Percentiles rank a stretch among this genome's conserved stretches.
phyloP scores from a whole-genome alignment of 345 rosid species.

The Hibiscus trionum region DNA sequence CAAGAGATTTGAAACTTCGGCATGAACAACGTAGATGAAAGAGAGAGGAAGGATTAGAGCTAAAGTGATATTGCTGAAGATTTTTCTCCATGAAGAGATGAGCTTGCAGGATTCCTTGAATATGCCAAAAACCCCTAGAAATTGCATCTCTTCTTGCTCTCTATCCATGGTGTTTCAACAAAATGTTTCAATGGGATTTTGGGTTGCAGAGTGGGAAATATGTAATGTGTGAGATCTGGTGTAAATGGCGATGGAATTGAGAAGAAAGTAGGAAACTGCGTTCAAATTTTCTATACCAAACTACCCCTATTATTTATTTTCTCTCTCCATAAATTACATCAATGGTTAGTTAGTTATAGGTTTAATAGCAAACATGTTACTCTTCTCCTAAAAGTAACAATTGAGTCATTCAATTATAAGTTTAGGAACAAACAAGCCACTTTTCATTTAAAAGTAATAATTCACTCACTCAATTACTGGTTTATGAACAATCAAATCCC shows the following conservation, averaged over 20 bases:
- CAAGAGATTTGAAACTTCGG: slow-evolving; percentile 27
- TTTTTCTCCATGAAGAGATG: slow-evolving; percentile 32
- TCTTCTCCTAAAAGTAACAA: too few relatives aligned
- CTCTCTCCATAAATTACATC: neutral
- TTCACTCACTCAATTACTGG: too few relatives aligned
- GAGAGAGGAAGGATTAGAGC: slow-evolving; percentile 48
- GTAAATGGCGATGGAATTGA: neutral
- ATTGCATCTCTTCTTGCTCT: slow-evolving; percentile 57
- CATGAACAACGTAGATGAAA: slow-evolving; percentile 43
- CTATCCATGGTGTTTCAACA: slow-evolving; percentile 30
- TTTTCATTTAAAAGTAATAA: too few relatives aligned
- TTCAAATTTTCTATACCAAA: neutral
- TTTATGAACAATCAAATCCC: too few relatives aligned
- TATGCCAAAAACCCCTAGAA: slow-evolving; percentile 38
- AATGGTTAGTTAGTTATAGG: too few relatives aligned
- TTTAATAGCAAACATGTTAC: too few relatives aligned
- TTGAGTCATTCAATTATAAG: too few relatives aligned
- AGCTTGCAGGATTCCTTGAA: slow-evolving; percentile 39
- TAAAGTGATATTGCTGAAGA: slow-evolving; percentile 42
- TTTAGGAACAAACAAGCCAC: too few relatives aligned
- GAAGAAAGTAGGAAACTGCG: neutral
- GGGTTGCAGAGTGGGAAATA: neutral
- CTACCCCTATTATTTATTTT: neutral
- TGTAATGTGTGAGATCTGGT: neutral
- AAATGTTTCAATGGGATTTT: neutral